These are phyloP conservation scores for Amylocarpus encephaloides DNA, from an alignment of 2,329 filamentous ascomycete species.

Conservation along the genomic window DNA sequence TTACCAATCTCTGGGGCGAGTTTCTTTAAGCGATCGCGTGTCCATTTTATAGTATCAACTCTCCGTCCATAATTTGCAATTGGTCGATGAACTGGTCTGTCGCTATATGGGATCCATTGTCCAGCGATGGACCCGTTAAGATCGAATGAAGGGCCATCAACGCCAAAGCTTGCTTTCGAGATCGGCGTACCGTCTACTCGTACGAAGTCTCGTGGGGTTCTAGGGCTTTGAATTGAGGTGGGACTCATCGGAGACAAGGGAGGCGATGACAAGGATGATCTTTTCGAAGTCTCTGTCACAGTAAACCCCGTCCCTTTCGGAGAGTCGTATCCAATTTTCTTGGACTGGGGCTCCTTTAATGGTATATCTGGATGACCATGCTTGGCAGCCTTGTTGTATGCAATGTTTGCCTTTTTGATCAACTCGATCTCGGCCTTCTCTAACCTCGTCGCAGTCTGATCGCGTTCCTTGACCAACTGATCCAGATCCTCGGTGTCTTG, in stretches of 20 bases:
- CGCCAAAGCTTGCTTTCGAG: constrained; percentile 14
- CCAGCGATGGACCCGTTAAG: constrained; percentile 33
- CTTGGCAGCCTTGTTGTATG: constrained; percentile 47
- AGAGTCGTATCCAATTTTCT: constrained; percentile 1
- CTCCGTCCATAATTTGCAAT: constrained; percentile 33
- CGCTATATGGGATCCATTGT: constrained; percentile 31
- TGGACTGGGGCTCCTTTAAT: constrained; percentile 7
- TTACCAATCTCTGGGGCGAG: constrained; percentile 30
- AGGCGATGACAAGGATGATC: not conserved
- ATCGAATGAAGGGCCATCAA: constrained; percentile 22
- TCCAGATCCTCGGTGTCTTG: constrained; percentile 53
- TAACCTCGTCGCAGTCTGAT: constrained; percentile 53
- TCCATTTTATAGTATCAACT: constrained; percentile 35
- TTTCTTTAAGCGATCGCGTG: constrained; percentile 29
- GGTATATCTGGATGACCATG: constrained; percentile 38
- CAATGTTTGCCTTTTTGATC: constrained; percentile 51
- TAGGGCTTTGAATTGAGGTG: constrained; percentile 2
- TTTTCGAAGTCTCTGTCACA: constrained; percentile 5
- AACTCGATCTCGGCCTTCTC: constrained; percentile 59
- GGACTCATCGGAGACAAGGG: constrained; percentile 2
- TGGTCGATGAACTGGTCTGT: constrained; percentile 31
- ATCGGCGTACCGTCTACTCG: constrained; percentile 17
- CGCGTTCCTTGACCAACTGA: constrained; percentile 52
- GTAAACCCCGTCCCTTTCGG: constrained; percentile 1
- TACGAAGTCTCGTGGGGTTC: constrained; percentile 10